Conservation (phyloP, 1,284 basidiomycete species). For the Rhodofomes roseus region DNA sequence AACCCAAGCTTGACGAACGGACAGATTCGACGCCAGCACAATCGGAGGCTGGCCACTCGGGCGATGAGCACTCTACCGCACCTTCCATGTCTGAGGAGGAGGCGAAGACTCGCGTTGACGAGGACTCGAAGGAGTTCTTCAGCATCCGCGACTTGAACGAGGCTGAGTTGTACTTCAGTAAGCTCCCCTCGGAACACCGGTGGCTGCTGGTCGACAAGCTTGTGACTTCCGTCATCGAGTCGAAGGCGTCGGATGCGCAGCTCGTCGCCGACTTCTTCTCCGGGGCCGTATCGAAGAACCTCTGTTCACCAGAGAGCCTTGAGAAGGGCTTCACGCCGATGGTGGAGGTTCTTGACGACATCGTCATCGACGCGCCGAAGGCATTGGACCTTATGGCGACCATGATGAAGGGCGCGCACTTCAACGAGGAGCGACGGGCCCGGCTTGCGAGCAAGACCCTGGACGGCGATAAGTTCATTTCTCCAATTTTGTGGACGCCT, state of each 20-base stretch:
- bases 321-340: not conserved
- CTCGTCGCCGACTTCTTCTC: slow-evolving; percentile 70
- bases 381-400: slow-evolving; percentile 76
- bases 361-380: slow-evolving; percentile 85
- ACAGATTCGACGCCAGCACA: slow-evolving; percentile 47
- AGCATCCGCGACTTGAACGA: slow-evolving; percentile 78
- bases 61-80: slow-evolving; percentile 41
- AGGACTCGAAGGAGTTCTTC: slow-evolving; percentile 79
- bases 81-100: slow-evolving; percentile 65
- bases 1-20: slow-evolving; percentile 39
- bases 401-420: slow-evolving; percentile 64
- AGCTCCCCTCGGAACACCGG: slow-evolving; percentile 62
- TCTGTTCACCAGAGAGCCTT: slow-evolving; percentile 36
- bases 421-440: slow-evolving; percentile 46
- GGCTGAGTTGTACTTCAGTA: slow-evolving; percentile 80
- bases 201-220: slow-evolving; percentile 72
- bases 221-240: slow-evolving; percentile 67
- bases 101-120: slow-evolving; percentile 75
- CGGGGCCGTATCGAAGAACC: slow-evolving; percentile 49
- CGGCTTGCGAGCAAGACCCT: slow-evolving; percentile 55
- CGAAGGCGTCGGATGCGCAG: slow-evolving; percentile 79
- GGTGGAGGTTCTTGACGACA: slow-evolving; percentile 64
- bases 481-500: too few species aligned
- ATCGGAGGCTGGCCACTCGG: slow-evolving; percentile 36
- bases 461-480: slow-evolving; percentile 18